Evolutionary conservation across 306 rosid genomes (phyloP).

Genomic region (Benincasa hispida): DNA sequence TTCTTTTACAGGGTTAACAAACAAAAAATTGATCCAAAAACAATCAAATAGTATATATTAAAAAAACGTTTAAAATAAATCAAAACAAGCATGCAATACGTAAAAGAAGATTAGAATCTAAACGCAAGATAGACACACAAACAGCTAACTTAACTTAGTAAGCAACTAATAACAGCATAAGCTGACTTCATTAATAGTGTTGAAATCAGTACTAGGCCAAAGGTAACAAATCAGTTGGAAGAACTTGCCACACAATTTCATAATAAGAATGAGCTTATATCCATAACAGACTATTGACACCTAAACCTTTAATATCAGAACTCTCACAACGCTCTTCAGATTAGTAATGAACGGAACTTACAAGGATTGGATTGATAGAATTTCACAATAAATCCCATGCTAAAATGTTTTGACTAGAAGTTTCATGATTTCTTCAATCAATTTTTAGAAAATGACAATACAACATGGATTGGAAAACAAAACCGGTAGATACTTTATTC

Average conservation of each 20-base stretch:
- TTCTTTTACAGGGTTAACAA: background rate
- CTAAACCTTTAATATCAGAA: background rate
- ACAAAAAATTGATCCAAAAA: background rate
- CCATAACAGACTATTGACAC: background rate
- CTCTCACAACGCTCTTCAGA: background rate
- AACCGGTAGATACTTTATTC: background rate
- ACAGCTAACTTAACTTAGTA: background rate
- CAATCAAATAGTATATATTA: background rate
- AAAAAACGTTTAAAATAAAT: background rate
- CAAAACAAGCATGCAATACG: background rate
- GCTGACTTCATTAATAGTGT: background rate
- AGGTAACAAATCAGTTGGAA: background rate
- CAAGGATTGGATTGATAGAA: background rate
- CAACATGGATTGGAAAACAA: background rate
- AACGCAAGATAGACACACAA: background rate
- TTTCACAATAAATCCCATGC: slow-evolving; percentile 2
- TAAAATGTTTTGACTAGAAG: background rate
- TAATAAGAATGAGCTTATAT: background rate
- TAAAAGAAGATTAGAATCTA: background rate
- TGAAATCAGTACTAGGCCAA: background rate
- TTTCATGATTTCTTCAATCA: background rate
- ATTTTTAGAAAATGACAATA: background rate
- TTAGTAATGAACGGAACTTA: background rate
- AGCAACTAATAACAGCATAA: background rate
- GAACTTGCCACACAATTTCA: background rate